phyloP scores from a whole-genome alignment of 768 basidiomycete genomes.

The Russula earlei region DNA sequence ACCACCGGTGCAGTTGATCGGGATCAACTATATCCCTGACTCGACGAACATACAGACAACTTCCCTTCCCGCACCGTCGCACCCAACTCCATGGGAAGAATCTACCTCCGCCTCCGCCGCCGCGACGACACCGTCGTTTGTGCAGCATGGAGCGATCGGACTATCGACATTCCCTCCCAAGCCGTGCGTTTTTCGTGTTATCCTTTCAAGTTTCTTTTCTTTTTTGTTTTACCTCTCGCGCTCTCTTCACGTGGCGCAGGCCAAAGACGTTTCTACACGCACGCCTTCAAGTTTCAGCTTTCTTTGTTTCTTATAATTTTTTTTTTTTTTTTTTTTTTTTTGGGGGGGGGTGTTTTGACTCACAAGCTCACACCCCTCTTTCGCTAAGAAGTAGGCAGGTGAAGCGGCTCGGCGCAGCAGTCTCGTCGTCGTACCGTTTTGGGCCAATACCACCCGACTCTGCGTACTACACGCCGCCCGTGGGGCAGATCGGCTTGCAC shows the following conservation, averaged over 20 bases:
- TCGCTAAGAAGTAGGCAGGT: slow-evolving; percentile 9
- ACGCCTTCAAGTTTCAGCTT: no score
- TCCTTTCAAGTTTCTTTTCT: background rate
- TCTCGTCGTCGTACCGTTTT: slow-evolving; percentile 69
- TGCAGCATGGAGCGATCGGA: background rate
- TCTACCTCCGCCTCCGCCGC: slow-evolving; percentile 27
- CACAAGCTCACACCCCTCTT: no score
- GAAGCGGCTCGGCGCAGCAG: slow-evolving; percentile 52
- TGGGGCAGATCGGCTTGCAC: slow-evolving; percentile 81
- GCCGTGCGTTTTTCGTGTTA: slow-evolving; percentile 9
- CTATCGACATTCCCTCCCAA: slow-evolving; percentile 4
- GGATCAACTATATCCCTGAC: slow-evolving; percentile 17
- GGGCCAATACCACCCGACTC: slow-evolving; percentile 70
- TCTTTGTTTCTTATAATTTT: no score
- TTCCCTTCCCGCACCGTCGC: slow-evolving; percentile 41
- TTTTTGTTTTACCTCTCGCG: background rate
- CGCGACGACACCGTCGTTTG: slow-evolving; percentile 37
- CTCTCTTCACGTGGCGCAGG: no score
- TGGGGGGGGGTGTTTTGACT: no score
- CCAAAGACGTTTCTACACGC: no score
- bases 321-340: no score
- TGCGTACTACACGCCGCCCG: slow-evolving; percentile 70
- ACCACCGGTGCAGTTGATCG: slow-evolving; percentile 12
- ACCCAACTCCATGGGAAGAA: slow-evolving; percentile 59
- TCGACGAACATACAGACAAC: slow-evolving; percentile 31